Base-by-base conservation (phyloP, 2,329 filamentous ascomycete species). In the Cryphonectria carpinicola region DNA sequence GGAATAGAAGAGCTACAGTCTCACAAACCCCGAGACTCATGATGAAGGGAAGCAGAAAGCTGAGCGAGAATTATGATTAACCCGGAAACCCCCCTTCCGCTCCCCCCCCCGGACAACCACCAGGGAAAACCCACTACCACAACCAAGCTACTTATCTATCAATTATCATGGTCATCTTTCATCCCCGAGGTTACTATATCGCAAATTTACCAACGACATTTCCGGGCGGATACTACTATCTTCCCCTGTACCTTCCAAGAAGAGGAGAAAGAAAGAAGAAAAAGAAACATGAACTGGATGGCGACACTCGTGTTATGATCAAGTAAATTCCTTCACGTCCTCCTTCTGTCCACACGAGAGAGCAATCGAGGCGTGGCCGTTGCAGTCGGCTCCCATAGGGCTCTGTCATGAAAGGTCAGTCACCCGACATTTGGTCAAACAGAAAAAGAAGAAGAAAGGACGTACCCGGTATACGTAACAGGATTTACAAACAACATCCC, bases 401-500 rank as follows among this genome's bases (percentile, higher is more conserved):
- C 54, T 35, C 54, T 58, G 25, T 10, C 54, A 32, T 35, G 13
- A 32, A 32, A 41, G 35, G 35, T n/a, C 35, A 39, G 60, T 39
- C 60, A 62, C 3, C 17, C 10, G 4, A 13, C 37, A 13, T 39
- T 3, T 39, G 2, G 1, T 22, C 6, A 11, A 13, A 22, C 39
- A 22, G 7, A 11, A 37, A 13, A 39, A 32, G 14, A 41, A 41
- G 13, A 22, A 7, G 28, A n/a, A 43, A 61, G 28, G 65, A 80
- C 81, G 70, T 71, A 83, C 80, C 90, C 90, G 1, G 71, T 75
- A 64, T 82, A 82, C 1, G 79, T 81, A 0, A 87, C 85, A 13
- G 91, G 73, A 39, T 82, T 82, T 0, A 81, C 80, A 0, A 85
- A 84, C 32, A 86, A 84, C 77, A 87, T 83, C 49, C 85, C 87